Evolutionary conservation across 1,284 basidiomycete species (phyloP).

Genomic region (Naganishia sp.): DNA sequence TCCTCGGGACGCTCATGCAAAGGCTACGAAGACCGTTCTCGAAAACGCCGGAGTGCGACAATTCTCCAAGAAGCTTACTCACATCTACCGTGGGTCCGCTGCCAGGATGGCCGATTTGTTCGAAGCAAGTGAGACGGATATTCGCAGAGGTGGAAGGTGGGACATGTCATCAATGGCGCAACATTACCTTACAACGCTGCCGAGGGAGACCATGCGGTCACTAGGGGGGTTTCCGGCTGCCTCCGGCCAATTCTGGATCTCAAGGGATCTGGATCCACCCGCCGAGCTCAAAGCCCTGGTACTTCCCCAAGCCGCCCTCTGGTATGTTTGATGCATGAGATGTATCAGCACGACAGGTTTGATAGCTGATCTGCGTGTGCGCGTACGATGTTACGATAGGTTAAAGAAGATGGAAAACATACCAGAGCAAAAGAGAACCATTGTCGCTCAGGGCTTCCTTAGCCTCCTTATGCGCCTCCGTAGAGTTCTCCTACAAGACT

Average conservation of each 20-base stretch:
- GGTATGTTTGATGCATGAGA: no score
- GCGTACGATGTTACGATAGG: no score
- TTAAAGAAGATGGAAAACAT: not conserved
- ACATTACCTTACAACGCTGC: slow-evolving; percentile 3
- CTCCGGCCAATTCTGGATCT: slow-evolving; percentile 9
- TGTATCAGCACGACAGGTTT: no score
- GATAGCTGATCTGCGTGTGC: no score
- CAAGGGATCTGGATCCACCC: slow-evolving; percentile 5
- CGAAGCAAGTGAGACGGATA: not conserved
- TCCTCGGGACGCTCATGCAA: slow-evolving; percentile 3
- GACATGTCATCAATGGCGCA: slow-evolving; percentile 2
- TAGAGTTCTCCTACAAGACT: slow-evolving; percentile 2
- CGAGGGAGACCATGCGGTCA: slow-evolving; percentile 11
- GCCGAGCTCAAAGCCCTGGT: not conserved
- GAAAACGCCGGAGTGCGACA: not conserved
- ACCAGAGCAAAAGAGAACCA: slow-evolving; percentile 5
- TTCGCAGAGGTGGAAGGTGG: slow-evolving; percentile 3
- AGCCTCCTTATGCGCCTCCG: not conserved
- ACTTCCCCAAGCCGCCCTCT: not conserved
- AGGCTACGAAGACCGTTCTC: not conserved
- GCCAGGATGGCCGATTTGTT: slow-evolving; percentile 3
- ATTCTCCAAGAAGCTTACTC: slow-evolving; percentile 4
- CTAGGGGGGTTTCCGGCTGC: not conserved
- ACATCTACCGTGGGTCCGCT: slow-evolving; percentile 14
- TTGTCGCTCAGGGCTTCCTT: not conserved